Evolutionary conservation across 148 eudicot species (phyloP), one percentile per base, ranked within the genome.

Genomic region (Fagopyrum esculentum): DNA sequence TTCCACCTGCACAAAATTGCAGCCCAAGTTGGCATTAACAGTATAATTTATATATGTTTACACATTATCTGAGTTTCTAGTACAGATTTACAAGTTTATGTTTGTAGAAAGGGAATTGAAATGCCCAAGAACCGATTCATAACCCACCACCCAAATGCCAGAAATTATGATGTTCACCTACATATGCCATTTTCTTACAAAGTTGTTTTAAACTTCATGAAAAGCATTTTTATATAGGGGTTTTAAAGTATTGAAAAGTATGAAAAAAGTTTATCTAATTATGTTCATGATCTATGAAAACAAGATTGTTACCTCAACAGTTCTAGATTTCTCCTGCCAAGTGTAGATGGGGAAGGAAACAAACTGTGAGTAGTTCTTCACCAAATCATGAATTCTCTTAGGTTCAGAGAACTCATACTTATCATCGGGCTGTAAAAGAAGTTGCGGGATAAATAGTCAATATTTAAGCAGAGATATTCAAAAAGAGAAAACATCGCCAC

Each of bases 251-350:
- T 22, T 22, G 26, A 22, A 22, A 22, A 22, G 26, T 22, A 22
- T 22, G 26, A 22, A 22, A 22, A 22, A 22, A 22, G 26, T 0
- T 22, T 22, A 7, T 6, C 51, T 48, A 35, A 35, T 5, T 7
- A 11, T 7, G 10, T 48, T 48, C 51, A 66, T 40, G 19, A 71
- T 17, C 12, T 47, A 71, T 3, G 2, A 8, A 40, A 40, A 71
- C 19, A 47, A 71, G 35, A 71, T 46, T 45, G 77, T 71, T 79
- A 92, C 99, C 97, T 95, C 99, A 72, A 95, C 82, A 44, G 94
- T 92, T 81, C 86, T 90, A 51, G 99, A 89, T 76, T 95, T 95
- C 77, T 95, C 97, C 85, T 90, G 99, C 99, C 99, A 95, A 55
- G 92, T 88, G 81, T 90, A 90, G 78, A 90, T 90, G 76, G 96